Base-by-base conservation (phyloP, 2,329 filamentous ascomycete genomes). In the Fusarium denticulatum region DNA sequence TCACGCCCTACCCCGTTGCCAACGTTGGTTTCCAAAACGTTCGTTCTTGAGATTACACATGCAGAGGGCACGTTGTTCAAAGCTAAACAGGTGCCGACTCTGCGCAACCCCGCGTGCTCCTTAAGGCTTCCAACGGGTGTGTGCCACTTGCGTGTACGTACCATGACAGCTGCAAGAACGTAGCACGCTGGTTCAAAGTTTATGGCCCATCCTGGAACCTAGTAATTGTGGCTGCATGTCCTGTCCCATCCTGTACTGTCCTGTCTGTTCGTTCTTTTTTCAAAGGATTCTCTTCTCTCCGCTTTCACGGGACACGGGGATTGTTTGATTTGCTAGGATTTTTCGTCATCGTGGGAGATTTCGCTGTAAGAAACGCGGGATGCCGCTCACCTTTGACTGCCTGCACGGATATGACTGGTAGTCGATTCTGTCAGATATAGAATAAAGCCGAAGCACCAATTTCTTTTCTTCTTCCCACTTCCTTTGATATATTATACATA, bases 221-320 rank as follows among this genome's bases (percentile, higher is more conserved):
- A 12, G 36, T 13, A 39, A 42, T 42, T 56, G 37, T 56, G 52
- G 52, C 52, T 42, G 52, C 52, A 56, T 56, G 36, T 42, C 15
- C 20, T 42, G 52, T 56, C 26, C 24, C 26, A 36, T 37, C 24
- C 34, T 53, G 34, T 26, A 13, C 18, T 37, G 18, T 22, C 20
- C 26, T 28, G 20, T 55, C 40, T n/a, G 22, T 14, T 24, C 18
- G 37, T 28, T 28, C 15, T 13, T 40, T 24, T 9, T 43, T 36
- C 14, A 32, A 42, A 56, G 37, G 63, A 79, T 88, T 63, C 55
- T 53, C 30, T 45, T 36, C 55, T 88, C 55, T 58, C 55, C 55
- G 55, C 55, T 58, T 58, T 58, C 37, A 34, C 40, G 55, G 55
- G 28, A 46, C 55, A 58, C 55, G 55, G 55, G 55, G 37, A 58